Percentiles rank a stretch among this genome's conserved stretches.
Evolutionary conservation across 495 filamentous ascomycete species (phyloP).

Genomic region (Parmelia sp.): DNA sequence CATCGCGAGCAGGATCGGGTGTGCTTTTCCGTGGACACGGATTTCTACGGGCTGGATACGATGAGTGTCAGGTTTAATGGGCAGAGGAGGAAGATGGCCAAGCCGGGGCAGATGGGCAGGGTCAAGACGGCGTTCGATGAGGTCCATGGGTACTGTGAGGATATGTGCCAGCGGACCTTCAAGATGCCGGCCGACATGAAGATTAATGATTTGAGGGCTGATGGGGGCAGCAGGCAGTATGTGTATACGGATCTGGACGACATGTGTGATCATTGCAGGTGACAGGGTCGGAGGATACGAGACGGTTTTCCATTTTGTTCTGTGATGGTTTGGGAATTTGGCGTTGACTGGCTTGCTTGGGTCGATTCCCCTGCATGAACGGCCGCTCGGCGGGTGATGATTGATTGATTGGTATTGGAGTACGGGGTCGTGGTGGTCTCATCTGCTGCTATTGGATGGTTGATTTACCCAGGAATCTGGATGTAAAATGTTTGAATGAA

Average conservation of each 20-base stretch:
- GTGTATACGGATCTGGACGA: not conserved
- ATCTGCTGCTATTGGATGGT: too few relatives aligned
- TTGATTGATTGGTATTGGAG: too few relatives aligned
- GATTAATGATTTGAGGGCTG: not conserved
- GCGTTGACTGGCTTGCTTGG: not conserved
- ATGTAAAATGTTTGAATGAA: too few relatives aligned
- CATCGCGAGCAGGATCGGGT: not conserved
- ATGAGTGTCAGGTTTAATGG: not conserved
- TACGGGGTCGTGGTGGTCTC: too few relatives aligned
- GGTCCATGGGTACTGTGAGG: not conserved
- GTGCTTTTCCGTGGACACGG: not conserved
- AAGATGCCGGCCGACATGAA: not conserved
- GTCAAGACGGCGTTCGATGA: not conserved
- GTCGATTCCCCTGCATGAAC: not conserved
- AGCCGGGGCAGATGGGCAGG: not conserved
- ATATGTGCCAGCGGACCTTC: not conserved
- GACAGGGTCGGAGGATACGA: not conserved
- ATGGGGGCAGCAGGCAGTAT: not conserved
- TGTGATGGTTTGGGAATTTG: not conserved
- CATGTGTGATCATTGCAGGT: conserved; percentile 3
- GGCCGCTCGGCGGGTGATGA: not conserved
- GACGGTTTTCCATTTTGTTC: not conserved
- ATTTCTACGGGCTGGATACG: not conserved
- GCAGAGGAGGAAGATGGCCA: not conserved
- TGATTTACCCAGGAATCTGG: too few relatives aligned